Base-by-base conservation (phyloP, 1,284 basidiomycete genomes). In the Filobasidium uniguttulatum region DNA sequence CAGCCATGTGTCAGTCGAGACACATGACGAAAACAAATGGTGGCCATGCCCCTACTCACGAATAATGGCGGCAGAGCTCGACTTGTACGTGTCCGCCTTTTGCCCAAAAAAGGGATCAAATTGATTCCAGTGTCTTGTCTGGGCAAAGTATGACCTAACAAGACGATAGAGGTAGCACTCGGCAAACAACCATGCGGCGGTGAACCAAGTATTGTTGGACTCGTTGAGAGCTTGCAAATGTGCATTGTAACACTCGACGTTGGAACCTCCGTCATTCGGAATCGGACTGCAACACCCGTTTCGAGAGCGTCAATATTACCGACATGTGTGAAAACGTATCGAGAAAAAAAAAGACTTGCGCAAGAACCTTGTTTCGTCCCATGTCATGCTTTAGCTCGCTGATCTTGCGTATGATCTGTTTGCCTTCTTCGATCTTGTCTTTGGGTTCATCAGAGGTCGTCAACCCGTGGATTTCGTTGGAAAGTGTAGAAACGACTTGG, bases 351-450 rank as follows among this genome's bases (percentile, higher is more conserved):
- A 3, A 35, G 9, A 72, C 82, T 59, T 60, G 87, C 82, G 80
- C 73, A 38, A 98, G 69, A 3, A 74, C 67, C 44, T 77, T 77
- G 68, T 96, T 83, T 55, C 85, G 75, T 0, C 79, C 81, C 82
- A 96, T 90, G 62, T 85, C 80, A 69, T 93, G 85, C 69, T 91
- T 94, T 55, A 97, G 71, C 60, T 78, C 79, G 59, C 83, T 82
- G 52, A 91, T 74, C 58, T 78, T 74, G 50, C 79, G 76, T 52
- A 98, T 90, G 59, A 94, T 80, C 17, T 60, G 68, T 65, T 85
- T 90, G 5, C 84, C 88, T 62, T 90, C 83, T 15, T 61, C 58
- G 22, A 73, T 58, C 62, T 72, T 72, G 19, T 59, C 63, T 35
- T 54, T 50, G 17, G 49, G 57, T 5, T 55, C 17, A 7, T 25